Percentiles rank a stretch among this genome's conserved stretches.
These are phyloP conservation scores for Camelina hispida DNA, from an alignment of 345 rosid species.

Conservation along the genomic window DNA sequence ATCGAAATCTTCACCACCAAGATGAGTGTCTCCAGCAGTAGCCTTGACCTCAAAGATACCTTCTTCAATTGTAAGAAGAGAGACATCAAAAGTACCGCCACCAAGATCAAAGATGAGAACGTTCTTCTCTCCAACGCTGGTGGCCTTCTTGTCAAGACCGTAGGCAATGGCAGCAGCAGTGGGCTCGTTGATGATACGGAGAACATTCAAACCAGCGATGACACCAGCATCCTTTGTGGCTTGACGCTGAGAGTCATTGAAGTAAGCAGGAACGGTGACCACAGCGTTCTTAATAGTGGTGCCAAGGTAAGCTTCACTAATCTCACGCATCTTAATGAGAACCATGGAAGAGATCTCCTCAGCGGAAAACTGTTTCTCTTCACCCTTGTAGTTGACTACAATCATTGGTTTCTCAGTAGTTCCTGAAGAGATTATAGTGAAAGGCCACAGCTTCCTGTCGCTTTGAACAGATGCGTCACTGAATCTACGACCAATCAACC, in stretches of 20 bases:
- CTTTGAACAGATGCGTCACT: conserved; percentile 44
- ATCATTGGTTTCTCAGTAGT: conserved; percentile 48
- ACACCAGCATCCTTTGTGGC: conserved; percentile 45
- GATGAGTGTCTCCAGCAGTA: no score
- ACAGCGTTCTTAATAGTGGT: conserved; percentile 38
- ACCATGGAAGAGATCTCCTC: conserved; percentile 49
- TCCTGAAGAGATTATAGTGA: conserved; percentile 38
- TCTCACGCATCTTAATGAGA: conserved; percentile 42
- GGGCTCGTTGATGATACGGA: conserved; percentile 47
- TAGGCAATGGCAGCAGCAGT: conserved; percentile 48
- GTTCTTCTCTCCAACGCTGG: no score
- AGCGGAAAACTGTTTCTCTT: conserved; percentile 47
- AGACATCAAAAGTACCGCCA: no score
- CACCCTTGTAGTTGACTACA: conserved; percentile 43
- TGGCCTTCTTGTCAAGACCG: conserved; percentile 45
- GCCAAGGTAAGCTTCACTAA: conserved; percentile 42
- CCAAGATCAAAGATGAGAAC: no score
- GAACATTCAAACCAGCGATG: conserved; percentile 35
- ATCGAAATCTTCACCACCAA: conserved; percentile 75
- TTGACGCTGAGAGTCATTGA: conserved; percentile 46
- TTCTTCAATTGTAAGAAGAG: no score
- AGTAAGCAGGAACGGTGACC: conserved; percentile 47
- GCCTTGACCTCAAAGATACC: no score
- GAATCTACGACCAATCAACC: conserved; percentile 47
- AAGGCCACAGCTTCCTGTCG: conserved; percentile 50